Base-by-base conservation (phyloP, 1,139 yeast species). In the Yamadazyma dushanensis region DNA sequence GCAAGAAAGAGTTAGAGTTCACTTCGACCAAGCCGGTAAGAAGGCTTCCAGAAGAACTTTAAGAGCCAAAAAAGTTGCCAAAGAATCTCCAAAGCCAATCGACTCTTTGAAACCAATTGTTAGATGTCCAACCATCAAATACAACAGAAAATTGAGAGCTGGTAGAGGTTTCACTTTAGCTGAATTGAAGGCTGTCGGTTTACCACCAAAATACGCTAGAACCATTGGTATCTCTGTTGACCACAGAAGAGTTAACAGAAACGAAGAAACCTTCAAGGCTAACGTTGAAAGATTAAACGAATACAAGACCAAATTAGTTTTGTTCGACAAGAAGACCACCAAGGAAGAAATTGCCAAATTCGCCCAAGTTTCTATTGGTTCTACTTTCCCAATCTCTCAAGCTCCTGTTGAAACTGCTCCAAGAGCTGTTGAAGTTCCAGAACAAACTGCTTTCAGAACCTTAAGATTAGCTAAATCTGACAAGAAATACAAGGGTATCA, bases 21-120 rank as follows among this genome's bases (percentile, higher is more conserved):
- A 92, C 89, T 84, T 90, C 69, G 96, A 90, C 90, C 97, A 92
- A 80, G 95, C 97, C 64, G 97, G 97, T 72, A 88, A 89, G 84
- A 92, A 92, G 84, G 90, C 78, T 66, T 80, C 95, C 56, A 88
- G 98, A 83, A 86, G 98, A 80, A 78, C 77, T 59, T 84, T 95
- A 57, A 87, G 98, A 78, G 86, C 87, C 69, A 65, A 84, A 65
- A 89, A 86, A 80, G 96, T 97, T 59, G 96, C 97, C 64, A 77
- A 77, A 71, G 76, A 84, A 63, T 97, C 98, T 62, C 98, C 98
- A 76, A 90, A 86, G 70, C 98, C 98, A 61, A 78, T 92, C 69
- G 98, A 92, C 70, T 72, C 83, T 56, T 81, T 92, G 70, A 87
- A 97, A 80, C 98, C 98, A 61, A 78, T 89, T 61, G 97, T 92